phyloP scores from a whole-genome alignment of 345 rosid species.

The Pistacia vera region DNA sequence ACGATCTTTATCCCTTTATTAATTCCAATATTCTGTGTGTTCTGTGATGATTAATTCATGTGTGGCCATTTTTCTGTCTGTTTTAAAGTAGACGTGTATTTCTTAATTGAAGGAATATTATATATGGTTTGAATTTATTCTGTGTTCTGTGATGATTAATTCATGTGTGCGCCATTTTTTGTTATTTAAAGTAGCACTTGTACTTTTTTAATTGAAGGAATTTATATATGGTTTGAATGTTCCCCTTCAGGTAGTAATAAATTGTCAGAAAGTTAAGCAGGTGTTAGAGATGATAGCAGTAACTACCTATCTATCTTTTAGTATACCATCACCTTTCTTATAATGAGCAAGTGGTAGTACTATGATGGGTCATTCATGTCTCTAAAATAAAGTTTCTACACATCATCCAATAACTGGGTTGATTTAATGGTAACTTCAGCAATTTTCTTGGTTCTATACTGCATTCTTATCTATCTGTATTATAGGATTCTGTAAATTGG shows the following conservation, averaged over 20 bases:
- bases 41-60: not conserved
- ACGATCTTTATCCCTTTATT: conserved; percentile 5
- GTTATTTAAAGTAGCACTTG: not conserved
- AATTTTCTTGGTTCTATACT: not conserved
- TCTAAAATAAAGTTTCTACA: not conserved
- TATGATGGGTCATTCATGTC: not conserved
- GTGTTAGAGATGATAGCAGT: not conserved
- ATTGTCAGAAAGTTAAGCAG: not conserved
- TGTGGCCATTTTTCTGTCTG: not conserved
- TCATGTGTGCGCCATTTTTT: not conserved
- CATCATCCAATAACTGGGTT: not conserved
- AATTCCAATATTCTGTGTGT: not conserved
- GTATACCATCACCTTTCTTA: not conserved
- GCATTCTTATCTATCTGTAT: not conserved
- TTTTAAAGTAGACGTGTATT: not conserved
- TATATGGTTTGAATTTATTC: too few relatives aligned
- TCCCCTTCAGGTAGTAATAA: not conserved
- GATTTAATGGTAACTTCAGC: not conserved
- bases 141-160: not conserved
- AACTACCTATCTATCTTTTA: not conserved
- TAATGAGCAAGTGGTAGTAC: not conserved
- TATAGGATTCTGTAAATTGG: not conserved
- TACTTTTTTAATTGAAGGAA: too few relatives aligned
- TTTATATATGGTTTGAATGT: not conserved
- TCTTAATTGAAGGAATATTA: not conserved